These are phyloP conservation scores for Whalleya microplaca DNA, from an alignment of 2,329 filamentous ascomycete genomes.

Conservation along the genomic window DNA sequence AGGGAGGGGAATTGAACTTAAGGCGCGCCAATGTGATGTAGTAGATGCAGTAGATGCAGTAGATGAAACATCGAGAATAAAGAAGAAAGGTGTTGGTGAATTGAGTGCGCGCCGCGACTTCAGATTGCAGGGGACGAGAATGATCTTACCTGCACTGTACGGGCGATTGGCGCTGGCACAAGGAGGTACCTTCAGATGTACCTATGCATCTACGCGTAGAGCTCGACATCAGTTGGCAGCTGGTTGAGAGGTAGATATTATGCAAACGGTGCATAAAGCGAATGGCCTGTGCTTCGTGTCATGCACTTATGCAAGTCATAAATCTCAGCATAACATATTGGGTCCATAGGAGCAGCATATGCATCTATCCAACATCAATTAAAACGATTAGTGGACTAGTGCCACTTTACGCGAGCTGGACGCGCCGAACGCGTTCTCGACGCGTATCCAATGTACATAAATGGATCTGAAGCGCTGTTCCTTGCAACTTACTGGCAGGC, in stretches of 20 bases:
- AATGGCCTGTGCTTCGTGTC: too few species aligned
- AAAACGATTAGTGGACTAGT: conserved; percentile 26
- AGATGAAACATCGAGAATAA: neutral
- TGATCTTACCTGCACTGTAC: neutral
- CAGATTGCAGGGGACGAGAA: neutral
- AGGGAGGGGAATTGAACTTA: neutral
- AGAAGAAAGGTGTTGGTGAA: neutral
- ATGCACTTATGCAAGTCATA: too few species aligned
- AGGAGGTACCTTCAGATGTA: too few species aligned
- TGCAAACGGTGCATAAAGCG: too few species aligned
- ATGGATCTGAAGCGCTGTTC: neutral
- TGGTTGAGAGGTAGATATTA: too few species aligned
- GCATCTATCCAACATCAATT: too few species aligned
- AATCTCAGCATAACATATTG: too few species aligned
- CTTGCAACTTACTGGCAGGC: neutral
- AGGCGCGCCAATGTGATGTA: neutral
- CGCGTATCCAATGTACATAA: neutral
- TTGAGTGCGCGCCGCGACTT: neutral
- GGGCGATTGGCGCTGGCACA: too few species aligned
- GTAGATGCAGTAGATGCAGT: neutral
- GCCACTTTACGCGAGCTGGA: conserved; percentile 50
- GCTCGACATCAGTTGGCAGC: too few species aligned
- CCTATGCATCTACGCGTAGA: too few species aligned
- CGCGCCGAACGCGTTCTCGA: conserved; percentile 29
- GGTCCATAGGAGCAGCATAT: too few species aligned